Conservation (phyloP, 176 grass and related monocot species). For the Musa acuminata region DNA sequence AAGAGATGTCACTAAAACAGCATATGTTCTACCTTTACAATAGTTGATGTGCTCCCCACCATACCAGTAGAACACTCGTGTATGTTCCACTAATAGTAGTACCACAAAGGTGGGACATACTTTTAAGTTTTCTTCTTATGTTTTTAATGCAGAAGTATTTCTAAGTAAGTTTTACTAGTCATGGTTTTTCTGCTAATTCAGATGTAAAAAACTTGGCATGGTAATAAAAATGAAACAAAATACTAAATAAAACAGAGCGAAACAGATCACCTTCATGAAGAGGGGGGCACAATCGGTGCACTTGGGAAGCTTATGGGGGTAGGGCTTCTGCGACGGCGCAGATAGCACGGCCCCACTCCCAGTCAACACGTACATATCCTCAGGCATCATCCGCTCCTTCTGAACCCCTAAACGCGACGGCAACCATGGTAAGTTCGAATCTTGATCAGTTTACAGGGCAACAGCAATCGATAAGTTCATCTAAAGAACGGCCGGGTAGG, state of each 20-base stretch:
- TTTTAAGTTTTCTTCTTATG: neutral
- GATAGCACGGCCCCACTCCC: constrained; percentile 50
- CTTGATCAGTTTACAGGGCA: neutral
- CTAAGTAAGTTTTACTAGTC: neutral
- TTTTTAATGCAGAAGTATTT: neutral
- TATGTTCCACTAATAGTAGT: neutral
- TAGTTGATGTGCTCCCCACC: neutral
- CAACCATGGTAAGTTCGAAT: neutral
- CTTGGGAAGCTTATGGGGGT: constrained; percentile 72
- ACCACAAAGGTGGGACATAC: neutral
- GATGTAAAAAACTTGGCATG: neutral
- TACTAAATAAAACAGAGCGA: neutral
- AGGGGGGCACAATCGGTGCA: constrained; percentile 88
- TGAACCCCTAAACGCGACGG: constrained; percentile 50
- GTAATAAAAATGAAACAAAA: neutral
- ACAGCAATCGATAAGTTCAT: neutral
- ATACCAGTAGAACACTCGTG: neutral
- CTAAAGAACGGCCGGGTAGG: too few species aligned
- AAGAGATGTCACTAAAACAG: neutral
- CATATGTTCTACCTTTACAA: neutral
- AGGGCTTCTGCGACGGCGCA: constrained; percentile 50
- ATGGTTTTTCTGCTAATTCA: neutral
- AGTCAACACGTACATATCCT: constrained; percentile 81
- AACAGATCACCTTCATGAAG: constrained; percentile 72
- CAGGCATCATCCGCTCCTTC: constrained; percentile 85